Percentiles rank a stretch among this genome's conserved stretches.
Evolutionary conservation across 2,329 filamentous ascomycete species (phyloP).

Genomic region (Trichoderma afroharzianum): DNA sequence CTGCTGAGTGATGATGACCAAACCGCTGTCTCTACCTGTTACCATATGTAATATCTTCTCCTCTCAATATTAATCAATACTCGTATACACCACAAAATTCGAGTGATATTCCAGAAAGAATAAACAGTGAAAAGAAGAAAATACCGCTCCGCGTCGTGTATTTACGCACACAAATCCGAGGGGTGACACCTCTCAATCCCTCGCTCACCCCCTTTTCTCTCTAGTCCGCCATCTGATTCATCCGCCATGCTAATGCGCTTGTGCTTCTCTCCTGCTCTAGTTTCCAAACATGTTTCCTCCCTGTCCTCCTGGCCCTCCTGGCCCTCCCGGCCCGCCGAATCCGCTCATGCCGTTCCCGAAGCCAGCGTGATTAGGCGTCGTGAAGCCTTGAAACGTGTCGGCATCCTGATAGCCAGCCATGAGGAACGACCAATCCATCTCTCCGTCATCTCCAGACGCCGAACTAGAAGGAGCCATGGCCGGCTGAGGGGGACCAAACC

Average conservation of each 20-base stretch:
- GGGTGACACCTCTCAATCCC: not conserved
- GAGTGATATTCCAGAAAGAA: not conserved
- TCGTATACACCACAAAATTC: not conserved
- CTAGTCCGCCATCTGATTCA: not conserved
- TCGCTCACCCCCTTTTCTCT: not conserved
- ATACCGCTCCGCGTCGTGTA: not conserved
- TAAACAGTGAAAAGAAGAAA: not conserved
- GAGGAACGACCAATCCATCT: conserved; percentile 49
- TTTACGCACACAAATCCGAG: not conserved
- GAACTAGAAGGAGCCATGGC: conserved; percentile 19
- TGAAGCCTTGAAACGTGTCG: conserved; percentile 30
- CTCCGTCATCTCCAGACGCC: conserved; percentile 27
- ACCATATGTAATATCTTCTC: not conserved
- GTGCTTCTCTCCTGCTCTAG: not conserved
- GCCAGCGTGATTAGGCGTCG: conserved; percentile 24
- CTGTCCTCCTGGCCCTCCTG: conserved; percentile 14
- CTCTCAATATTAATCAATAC: not conserved
- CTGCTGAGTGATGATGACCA: not conserved
- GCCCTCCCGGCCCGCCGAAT: conserved; percentile 22
- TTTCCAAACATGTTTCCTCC: conserved; percentile 29
- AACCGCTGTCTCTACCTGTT: not conserved
- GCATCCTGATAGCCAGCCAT: conserved; percentile 41
- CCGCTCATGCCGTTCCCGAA: conserved; percentile 21
- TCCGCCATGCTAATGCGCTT: not conserved
- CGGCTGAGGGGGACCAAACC: conserved; percentile 14